Evolutionary conservation across 2,329 filamentous ascomycete species (phyloP).

Genomic region (Diaporthe sp.): DNA sequence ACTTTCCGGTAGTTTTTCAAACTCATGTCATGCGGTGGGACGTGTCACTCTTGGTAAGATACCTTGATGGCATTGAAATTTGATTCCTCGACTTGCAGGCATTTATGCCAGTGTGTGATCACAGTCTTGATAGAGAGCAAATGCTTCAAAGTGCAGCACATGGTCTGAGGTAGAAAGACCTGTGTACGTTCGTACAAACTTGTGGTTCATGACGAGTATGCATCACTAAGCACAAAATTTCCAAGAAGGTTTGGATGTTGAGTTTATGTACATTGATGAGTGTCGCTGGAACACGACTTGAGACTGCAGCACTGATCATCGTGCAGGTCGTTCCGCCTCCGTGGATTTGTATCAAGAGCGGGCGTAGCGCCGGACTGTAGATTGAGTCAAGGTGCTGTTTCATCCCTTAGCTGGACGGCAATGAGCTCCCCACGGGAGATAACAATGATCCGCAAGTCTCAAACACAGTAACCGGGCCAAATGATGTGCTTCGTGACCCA

Average conservation of each 20-base stretch:
- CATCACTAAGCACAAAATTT: no score
- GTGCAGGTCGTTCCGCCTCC: neutral
- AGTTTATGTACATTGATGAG: neutral
- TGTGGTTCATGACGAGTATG: neutral
- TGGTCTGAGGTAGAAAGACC: no score
- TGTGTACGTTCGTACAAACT: no score
- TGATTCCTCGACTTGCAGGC: no score
- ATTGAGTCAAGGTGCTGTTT: conserved; percentile 18
- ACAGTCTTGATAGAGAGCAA: no score
- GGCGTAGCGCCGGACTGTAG: neutral
- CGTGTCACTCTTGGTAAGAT: no score
- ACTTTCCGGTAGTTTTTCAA: no score
- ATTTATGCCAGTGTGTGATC: no score
- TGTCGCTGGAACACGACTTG: conserved; percentile 11
- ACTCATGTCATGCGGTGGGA: no score
- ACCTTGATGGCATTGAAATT: no score
- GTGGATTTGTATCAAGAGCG: neutral
- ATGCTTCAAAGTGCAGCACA: no score
- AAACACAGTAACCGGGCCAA: neutral
- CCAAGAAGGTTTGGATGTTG: neutral
- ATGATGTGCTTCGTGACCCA: neutral
- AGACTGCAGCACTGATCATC: conserved; percentile 21
- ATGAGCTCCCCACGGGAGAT: neutral
- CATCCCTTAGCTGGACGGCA: neutral
- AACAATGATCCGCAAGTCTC: neutral